Base-by-base conservation (phyloP, 306 rosid species). In the Acmispon strigosus region DNA sequence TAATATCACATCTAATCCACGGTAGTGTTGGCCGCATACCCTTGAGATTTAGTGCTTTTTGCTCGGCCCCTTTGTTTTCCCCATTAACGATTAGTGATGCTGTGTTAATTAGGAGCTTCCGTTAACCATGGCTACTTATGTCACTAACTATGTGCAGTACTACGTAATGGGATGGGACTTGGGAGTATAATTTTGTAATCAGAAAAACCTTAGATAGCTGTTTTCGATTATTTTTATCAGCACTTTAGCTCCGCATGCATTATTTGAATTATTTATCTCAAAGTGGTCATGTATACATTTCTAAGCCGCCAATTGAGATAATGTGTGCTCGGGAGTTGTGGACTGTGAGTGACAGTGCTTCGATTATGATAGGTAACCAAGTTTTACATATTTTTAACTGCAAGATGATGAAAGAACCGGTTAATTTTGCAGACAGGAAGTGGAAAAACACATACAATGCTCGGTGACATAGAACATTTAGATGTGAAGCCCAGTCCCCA, bases 371-470 rank as follows among this genome's bases (percentile, higher is more conserved):
- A 12, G 39, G 49, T 18, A 34, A 9, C 15, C 4, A 32, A 29
- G 5, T 51, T 13, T 16, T 19, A 59, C 45, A 43, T 43, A 59
- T 16, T 37, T 59, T 73, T 7, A 63, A 54, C 27, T 22, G 29
- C 10, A 70, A 27, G 74, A 50, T 79, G 66, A 78, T 62, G 27
- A 65, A 62, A 36, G 66, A 34, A 34, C 72, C 15, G 49, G 63
- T 79, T 78, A 36, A 39, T 62, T 83, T 45, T 84, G 88, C 84
- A 94, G 99, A 94, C 99, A 47, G 99, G 99, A 79, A 94, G 99
- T 62, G 99, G 99, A 58, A 94, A 94, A 87, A 94, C 99, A 60
- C 80, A 89, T 70, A 94, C 99, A 61, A 94, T 94, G 99, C 99
- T 94, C 6, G 99, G 99, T 62, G 96, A 94, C 66, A 91, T 87